Evolutionary conservation across 2,329 filamentous ascomycete genomes (phyloP), one percentile per base, ranked within the genome.

Genomic region (Lecanosticta acicola): DNA sequence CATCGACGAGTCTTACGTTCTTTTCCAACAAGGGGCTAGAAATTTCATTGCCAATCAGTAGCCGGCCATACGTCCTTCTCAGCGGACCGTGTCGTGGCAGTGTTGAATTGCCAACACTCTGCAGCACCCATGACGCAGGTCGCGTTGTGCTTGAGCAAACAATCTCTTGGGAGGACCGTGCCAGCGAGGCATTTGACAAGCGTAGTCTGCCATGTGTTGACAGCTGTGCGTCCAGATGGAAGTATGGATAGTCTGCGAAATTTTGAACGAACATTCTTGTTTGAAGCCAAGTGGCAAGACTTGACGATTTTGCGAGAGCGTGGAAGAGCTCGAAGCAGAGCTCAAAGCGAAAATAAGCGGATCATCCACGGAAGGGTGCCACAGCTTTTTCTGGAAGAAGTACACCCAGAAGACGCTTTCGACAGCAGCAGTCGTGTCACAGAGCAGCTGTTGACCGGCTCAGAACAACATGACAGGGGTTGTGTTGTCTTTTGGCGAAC

Each of bases 281-380:
- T 48, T 9, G 29, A 24, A 3, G 53, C 53, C 0, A 48, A 46
- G 24, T 55, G 53, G 53, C 32, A 43, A 10, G 45, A 49, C 32
- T 40, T 53, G 21, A 49, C 48, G 41, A 51, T 55, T 17, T 41
- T 55, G 13, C 50, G 50, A 18, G 46, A 49, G 7, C 46, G 46
- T 2, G n/a, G n/a, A n/a, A n/a, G n/a, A n/a, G n/a, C 16, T 41
- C 2, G 46, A 48, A 17, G 38, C 38, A 17, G 53, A 50, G 47
- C 45, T 14, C 53, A 55, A 29, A n/a, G n/a, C n/a, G n/a, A 53
- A 51, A 14, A 55, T 55, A n/a, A n/a, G n/a, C n/a, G n/a, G 29
- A 44, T 36, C n/a, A 42, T 55, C 7, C 45, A 40, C 13, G 53
- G 53, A 18, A 35, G 34, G 1, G 46, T 53, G 11, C 39, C 32